Conservation (phyloP, 202 grass and related monocot species). For the Zoysia matrella region DNA sequence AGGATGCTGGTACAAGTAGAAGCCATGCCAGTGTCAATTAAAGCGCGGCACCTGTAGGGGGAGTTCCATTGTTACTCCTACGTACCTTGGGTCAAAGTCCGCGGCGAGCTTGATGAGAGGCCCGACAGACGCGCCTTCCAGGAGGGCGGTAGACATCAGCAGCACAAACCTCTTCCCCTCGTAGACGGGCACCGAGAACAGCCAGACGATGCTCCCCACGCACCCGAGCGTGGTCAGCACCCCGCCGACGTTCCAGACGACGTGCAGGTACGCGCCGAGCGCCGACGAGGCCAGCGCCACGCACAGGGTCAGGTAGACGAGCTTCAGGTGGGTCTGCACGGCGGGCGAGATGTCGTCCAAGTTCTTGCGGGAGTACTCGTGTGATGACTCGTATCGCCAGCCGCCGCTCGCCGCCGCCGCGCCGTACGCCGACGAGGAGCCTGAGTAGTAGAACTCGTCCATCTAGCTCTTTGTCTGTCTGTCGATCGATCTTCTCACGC, state of each 20-base stretch:
- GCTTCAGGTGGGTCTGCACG: conserved; percentile 85
- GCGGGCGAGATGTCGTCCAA: conserved; percentile 66
- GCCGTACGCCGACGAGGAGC: conserved; percentile 36
- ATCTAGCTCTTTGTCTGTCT: conserved; percentile 27
- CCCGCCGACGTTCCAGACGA: conserved; percentile 81
- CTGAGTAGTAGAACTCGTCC: conserved; percentile 56
- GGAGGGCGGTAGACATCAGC: conserved; percentile 63
- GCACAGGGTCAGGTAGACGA: conserved; percentile 93
- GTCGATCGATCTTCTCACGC: too few relatives aligned
- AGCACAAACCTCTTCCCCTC: conserved; percentile 86
- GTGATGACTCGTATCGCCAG: conserved; percentile 33
- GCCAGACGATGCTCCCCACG: conserved; percentile 61
- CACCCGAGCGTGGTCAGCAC: conserved; percentile 76
- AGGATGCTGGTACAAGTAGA: conserved; percentile 64
- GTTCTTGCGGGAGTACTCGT: conserved; percentile 66
- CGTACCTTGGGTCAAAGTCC: conserved; percentile 76
- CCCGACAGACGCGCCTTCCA: conserved; percentile 86
- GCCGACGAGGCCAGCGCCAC: conserved; percentile 80
- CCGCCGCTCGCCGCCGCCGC: conserved; percentile 24
- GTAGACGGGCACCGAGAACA: conserved; percentile 59
- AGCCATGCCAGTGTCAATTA: not conserved
- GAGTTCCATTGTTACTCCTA: conserved; percentile 34
- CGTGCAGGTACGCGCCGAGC: conserved; percentile 83
- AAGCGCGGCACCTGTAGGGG: too few relatives aligned
- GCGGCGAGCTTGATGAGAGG: conserved; percentile 73